phyloP scores from a whole-genome alignment of 257 asterid species.

The Knoxia roxburghii region DNA sequence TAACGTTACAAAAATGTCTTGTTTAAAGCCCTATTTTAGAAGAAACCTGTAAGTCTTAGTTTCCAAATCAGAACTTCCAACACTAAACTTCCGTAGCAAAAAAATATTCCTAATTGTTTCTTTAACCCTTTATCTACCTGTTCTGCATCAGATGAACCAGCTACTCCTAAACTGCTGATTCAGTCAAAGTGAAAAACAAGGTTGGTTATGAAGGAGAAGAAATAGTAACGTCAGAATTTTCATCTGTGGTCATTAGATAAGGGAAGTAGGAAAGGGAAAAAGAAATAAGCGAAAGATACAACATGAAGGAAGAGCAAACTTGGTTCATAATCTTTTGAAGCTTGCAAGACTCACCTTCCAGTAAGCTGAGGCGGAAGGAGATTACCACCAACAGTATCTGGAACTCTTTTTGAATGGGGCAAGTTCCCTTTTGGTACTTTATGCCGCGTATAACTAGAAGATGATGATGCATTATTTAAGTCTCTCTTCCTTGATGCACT shows the following conservation, averaged over 20 bases:
- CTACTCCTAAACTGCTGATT: background rate
- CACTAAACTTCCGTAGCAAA: too few relatives aligned
- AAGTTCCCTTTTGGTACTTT: slow-evolving; percentile 64
- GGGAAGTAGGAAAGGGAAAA: background rate
- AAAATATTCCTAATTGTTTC: too few relatives aligned
- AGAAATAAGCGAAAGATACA: background rate
- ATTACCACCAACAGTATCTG: slow-evolving; percentile 57
- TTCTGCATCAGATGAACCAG: background rate
- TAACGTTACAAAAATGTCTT: too few relatives aligned
- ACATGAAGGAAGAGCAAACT: background rate
- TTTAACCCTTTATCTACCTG: too few relatives aligned
- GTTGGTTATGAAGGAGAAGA: background rate
- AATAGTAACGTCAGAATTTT: background rate
- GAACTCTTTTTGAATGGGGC: slow-evolving; percentile 54
- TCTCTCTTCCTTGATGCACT: slow-evolving; percentile 68
- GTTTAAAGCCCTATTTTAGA: too few relatives aligned
- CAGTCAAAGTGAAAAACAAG: background rate
- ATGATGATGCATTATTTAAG: slow-evolving; percentile 30
- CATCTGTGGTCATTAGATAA: background rate
- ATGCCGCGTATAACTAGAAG: slow-evolving; percentile 49
- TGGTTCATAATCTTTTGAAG: background rate
- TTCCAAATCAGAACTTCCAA: too few relatives aligned
- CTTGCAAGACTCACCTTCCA: slow-evolving; percentile 52
- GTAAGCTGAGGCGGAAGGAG: slow-evolving; percentile 78
- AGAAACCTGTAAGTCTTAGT: too few relatives aligned